These are phyloP conservation scores for Acorus calamus DNA, from an alignment of 106 monocot genomes.

Conservation along the genomic window DNA sequence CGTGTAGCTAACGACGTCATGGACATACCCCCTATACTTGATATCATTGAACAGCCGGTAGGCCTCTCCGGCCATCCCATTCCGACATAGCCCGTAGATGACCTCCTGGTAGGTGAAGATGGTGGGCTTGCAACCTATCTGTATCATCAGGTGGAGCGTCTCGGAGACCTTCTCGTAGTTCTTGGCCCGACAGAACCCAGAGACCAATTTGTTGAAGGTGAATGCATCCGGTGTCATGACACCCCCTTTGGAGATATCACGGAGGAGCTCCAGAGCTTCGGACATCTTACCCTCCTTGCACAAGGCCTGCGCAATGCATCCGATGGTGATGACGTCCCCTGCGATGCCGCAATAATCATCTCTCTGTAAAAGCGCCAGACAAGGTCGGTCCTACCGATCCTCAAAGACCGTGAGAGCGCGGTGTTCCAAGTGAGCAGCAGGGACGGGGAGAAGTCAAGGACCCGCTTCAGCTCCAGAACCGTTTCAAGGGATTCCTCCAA, in stretches of 20 bases:
- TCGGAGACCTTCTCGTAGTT: slow-evolving; percentile 16
- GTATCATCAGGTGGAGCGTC: slow-evolving; percentile 23
- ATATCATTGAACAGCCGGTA: slow-evolving; percentile 8
- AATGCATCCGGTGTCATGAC: neutral
- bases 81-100: slow-evolving; percentile 9
- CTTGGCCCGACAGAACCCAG: slow-evolving; percentile 5
- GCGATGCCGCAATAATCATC: slow-evolving; percentile 7
- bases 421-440: slow-evolving; percentile 7
- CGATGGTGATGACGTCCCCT: slow-evolving; percentile 5
- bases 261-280: slow-evolving; percentile 12
- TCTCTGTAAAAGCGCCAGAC: slow-evolving; percentile 13
- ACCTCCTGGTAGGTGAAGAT: slow-evolving; percentile 13
- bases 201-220: slow-evolving; percentile 11
- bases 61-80: slow-evolving; percentile 3
- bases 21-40: slow-evolving; percentile 10
- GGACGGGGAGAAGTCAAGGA: neutral
- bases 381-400: slow-evolving; percentile 11
- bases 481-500: slow-evolving; percentile 14
- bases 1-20: slow-evolving; percentile 6
- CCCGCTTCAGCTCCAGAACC: neutral
- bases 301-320: slow-evolving; percentile 6
- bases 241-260: slow-evolving; percentile 8
- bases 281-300: slow-evolving; percentile 10
- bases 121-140: slow-evolving; percentile 5
- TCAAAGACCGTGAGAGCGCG: slow-evolving; percentile 2